phyloP scores from a whole-genome alignment of 78 protist species.

The Isochrysis galbana region DNA sequence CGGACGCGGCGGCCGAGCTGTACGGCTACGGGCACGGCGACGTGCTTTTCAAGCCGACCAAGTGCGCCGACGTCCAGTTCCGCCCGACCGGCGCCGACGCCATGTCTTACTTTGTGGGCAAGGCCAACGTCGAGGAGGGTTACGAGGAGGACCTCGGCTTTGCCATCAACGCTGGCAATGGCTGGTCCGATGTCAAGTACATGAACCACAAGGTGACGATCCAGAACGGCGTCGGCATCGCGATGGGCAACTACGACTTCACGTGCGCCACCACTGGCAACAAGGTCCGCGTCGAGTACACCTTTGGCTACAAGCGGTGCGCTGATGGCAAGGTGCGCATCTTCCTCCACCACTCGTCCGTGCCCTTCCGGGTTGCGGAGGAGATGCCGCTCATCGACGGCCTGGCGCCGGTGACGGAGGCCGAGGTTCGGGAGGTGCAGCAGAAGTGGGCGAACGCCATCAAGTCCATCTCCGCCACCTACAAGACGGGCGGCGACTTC shows the following conservation, averaged over 20 bases:
- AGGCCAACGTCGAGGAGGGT: neutral
- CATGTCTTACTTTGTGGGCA: conserved; percentile 16
- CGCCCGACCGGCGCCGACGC: conserved; percentile 17
- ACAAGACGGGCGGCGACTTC: neutral
- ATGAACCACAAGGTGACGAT: neutral
- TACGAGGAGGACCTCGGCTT: neutral
- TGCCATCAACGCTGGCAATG: no score
- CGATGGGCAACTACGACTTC: no score
- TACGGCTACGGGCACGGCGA: no score
- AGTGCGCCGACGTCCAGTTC: no score
- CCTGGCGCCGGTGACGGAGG: conserved; percentile 4
- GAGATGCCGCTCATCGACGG: neutral
- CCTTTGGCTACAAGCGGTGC: neutral
- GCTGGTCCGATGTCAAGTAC: neutral
- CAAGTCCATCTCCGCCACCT: neutral
- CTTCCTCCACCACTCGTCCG: conserved; percentile 32
- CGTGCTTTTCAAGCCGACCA: no score
- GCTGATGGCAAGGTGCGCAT: no score
- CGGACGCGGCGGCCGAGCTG: conserved; percentile 16
- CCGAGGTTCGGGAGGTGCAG: neutral
- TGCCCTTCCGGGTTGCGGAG: no score
- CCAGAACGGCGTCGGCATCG: neutral
- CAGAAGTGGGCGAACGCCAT: conserved; percentile 27
- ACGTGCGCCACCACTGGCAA: no score
- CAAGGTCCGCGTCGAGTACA: neutral